Percentiles rank a stretch among this genome's conserved stretches.
phyloP scores from a whole-genome alignment of 2,329 filamentous ascomycete genomes.

The Cyclaneusma minus region DNA sequence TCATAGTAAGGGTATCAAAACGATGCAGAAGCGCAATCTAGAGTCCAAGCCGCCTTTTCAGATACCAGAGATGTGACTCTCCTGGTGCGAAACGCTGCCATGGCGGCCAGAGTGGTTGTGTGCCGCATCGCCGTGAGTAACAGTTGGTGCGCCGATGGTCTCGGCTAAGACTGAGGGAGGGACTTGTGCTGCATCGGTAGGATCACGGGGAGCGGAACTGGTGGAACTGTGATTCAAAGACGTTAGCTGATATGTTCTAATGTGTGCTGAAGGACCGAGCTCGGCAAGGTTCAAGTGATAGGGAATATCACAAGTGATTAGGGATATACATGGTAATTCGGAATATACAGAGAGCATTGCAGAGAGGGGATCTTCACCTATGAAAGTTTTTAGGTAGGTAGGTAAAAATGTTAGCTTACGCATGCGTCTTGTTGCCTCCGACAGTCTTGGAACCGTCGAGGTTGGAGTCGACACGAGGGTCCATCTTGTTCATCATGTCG shows the following conservation, averaged over 20 bases:
- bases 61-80: slow-evolving; percentile 20
- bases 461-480: slow-evolving; percentile 37
- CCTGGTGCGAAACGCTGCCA: slow-evolving; percentile 29
- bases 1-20: too few relatives aligned
- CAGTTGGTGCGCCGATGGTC: slow-evolving; percentile 27
- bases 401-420: slow-evolving; percentile 8
- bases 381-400: not conserved
- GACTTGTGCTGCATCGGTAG: slow-evolving; percentile 39
- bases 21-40: too few relatives aligned
- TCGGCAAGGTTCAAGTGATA: too few relatives aligned
- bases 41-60: too few relatives aligned
- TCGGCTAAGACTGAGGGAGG: slow-evolving; percentile 36
- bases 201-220: slow-evolving; percentile 20
- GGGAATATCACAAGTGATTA: too few relatives aligned
- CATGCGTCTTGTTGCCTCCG: slow-evolving; percentile 35
- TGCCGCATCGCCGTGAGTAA: slow-evolving; percentile 27
- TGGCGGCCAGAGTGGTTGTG: slow-evolving; percentile 31
- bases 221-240: too few relatives aligned
- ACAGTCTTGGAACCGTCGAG: slow-evolving; percentile 37
- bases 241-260: not conserved
- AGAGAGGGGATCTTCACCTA: slow-evolving; percentile 1
- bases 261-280: not conserved
- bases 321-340: not conserved
- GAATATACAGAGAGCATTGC: not conserved
- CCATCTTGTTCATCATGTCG: slow-evolving; percentile 36